phyloP scores from a whole-genome alignment of 305 asterid genomes.

The Fraxinus albicans region DNA sequence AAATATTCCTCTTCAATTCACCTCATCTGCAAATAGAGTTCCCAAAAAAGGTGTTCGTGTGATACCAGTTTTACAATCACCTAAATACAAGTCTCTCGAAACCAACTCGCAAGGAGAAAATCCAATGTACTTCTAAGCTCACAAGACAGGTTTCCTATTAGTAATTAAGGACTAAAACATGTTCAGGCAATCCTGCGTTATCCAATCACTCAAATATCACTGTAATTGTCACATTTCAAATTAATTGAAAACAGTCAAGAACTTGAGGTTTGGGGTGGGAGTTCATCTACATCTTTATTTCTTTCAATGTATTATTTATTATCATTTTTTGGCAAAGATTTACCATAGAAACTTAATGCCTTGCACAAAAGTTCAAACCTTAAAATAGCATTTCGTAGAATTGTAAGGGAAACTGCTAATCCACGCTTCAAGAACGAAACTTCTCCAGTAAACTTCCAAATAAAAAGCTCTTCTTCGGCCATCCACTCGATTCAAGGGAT shows the following conservation, averaged over 20 bases:
- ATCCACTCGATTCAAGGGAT: slow-evolving; percentile 53
- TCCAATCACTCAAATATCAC: not conserved
- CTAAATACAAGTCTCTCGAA: not conserved
- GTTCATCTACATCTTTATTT: not conserved
- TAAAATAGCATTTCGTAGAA: not conserved
- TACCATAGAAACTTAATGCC: not conserved
- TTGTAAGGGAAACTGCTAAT: not conserved
- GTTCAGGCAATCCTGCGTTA: not conserved
- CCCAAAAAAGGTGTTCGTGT: too few relatives aligned
- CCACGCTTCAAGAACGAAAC: slow-evolving; percentile 33
- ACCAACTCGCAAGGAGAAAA: not conserved
- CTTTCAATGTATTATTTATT: not conserved
- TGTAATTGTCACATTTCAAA: not conserved
- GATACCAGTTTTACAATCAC: too few relatives aligned
- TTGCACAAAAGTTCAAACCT: not conserved
- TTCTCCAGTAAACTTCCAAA: slow-evolving; percentile 73
- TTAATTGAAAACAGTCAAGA: too few relatives aligned
- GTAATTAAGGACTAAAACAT: not conserved
- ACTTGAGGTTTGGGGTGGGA: not conserved
- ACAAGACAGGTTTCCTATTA: not conserved
- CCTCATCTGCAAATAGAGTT: too few relatives aligned
- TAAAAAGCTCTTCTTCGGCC: slow-evolving; percentile 78
- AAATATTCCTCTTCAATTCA: too few relatives aligned
- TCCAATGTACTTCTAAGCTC: not conserved
- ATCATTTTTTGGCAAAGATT: not conserved